A percentile compares a stretch with the other conserved stretches of the same genome.
phyloP scores from a whole-genome alignment of 768 basidiomycete genomes.

The Amanita brunnescens region DNA sequence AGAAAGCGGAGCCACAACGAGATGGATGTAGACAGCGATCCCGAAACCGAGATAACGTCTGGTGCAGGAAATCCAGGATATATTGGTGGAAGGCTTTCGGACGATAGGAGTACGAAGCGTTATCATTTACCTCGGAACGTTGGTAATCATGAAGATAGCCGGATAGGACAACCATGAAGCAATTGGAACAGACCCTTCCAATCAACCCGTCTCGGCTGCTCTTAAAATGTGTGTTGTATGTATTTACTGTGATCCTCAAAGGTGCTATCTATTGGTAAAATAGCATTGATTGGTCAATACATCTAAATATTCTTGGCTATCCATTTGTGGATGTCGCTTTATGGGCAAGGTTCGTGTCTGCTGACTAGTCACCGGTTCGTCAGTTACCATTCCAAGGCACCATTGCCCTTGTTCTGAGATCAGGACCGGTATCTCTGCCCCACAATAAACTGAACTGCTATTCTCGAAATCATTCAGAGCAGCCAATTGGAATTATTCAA shows the following conservation, averaged over 20 bases:
- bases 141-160: constrained; percentile 30
- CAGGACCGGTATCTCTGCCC: not conserved
- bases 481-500: not conserved
- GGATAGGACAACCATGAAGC: constrained; percentile 10
- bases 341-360: not conserved
- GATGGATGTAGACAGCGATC: constrained; percentile 53
- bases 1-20: constrained; percentile 55
- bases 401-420: not conserved
- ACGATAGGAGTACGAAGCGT: constrained; percentile 51
- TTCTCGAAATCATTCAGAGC: not conserved
- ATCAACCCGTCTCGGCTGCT: constrained; percentile 8
- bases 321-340: constrained; percentile 6
- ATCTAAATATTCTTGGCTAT: constrained; percentile 8
- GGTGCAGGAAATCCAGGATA: constrained; percentile 16
- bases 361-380: constrained; percentile 4
- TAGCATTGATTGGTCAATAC: constrained; percentile 12
- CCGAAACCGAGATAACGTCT: constrained; percentile 35
- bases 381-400: not conserved
- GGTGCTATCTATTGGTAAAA: constrained; percentile 16
- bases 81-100: constrained; percentile 20
- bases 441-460: not conserved
- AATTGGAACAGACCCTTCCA: constrained; percentile 10
- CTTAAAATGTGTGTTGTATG: constrained; percentile 10
- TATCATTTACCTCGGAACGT: constrained; percentile 39
- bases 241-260: constrained; percentile 14